Base-by-base conservation (phyloP, 169 alveolate genomes). In the Haemoproteus tartakovskyi region DNA sequence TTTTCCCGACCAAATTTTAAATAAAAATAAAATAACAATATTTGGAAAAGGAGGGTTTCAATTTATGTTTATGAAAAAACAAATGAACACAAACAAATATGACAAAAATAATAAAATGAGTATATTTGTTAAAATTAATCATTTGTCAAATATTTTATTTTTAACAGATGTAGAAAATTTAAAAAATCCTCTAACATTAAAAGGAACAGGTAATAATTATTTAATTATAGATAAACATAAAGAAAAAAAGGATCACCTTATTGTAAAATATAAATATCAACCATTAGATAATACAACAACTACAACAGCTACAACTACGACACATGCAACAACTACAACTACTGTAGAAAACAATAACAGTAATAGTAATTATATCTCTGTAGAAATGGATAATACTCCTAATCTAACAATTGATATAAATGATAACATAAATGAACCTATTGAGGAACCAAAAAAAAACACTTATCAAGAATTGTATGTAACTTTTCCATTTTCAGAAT, bases 41-140 rank as follows among this genome's bases (percentile, higher is more conserved):
- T 67, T 40, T 52, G 82, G 82, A 11, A 67, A 67, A 26, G 82
- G 82, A 2, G 82, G 82, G 1, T 54, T 67, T 52, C 82, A 67
- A 52, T 67, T 67, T 67, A 29, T 67, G n/a, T 67, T 67, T 57
- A 67, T 67, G 82, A 67, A 51, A 67, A 67, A 54, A 54, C 82
- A 67, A 54, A 67, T 6, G 14, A 67, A 67, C 24, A 52, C 70
- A n/a, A 67, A 67, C 40, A 52, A 41, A 57, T 67, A 67, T 45
- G 82, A 67, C 46, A 67, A 67, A 67, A 40, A 52, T 19, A 67
- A 67, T 40, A 67, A 67, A 52, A 51, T 67, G 67, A 67, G 41
- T 57, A 52, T 67, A 38, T 52, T 67, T 16, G 40, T 67, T 12
- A 67, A 67, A 67, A 67, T 67, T 33, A 67, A 67, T 26, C 51